Conservation (phyloP, 1,284 basidiomycete genomes). For the Meira miltonrushii region DNA sequence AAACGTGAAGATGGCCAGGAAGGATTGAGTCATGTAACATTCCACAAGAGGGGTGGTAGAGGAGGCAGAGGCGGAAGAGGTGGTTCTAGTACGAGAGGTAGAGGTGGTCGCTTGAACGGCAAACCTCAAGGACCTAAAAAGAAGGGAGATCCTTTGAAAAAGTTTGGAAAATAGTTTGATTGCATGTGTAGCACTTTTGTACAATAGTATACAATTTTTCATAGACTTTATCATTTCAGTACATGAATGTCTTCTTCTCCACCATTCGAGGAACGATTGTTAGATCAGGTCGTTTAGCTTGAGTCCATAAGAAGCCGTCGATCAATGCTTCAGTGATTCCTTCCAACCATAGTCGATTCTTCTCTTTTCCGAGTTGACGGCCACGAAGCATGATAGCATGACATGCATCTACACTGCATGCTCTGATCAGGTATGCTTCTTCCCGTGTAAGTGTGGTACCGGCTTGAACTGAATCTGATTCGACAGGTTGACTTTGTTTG, state of each 20-base stretch:
- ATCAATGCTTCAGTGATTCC: slow-evolving; percentile 29
- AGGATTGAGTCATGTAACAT: slow-evolving; percentile 17
- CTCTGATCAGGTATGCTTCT: slow-evolving; percentile 41
- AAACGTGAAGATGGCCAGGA: slow-evolving; percentile 10
- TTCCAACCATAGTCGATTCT: slow-evolving; percentile 16
- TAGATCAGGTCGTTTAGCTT: slow-evolving; percentile 40
- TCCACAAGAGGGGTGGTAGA: slow-evolving; percentile 12
- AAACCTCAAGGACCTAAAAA: slow-evolving; percentile 12
- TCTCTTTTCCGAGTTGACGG: slow-evolving; percentile 16
- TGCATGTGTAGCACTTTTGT: background rate
- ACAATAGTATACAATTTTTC: background rate
- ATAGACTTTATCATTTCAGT: slow-evolving; percentile 14
- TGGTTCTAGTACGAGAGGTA: slow-evolving; percentile 1
- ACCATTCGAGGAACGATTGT: slow-evolving; percentile 36
- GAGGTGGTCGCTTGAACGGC: slow-evolving; percentile 1
- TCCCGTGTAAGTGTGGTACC: slow-evolving; percentile 23
- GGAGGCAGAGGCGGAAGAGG: slow-evolving; percentile 15
- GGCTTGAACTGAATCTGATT: slow-evolving; percentile 1
- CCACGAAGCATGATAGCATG: slow-evolving; percentile 24
- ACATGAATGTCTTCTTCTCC: slow-evolving; percentile 29
- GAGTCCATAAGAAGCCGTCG: slow-evolving; percentile 46
- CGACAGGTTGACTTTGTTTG: background rate
- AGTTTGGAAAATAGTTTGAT: slow-evolving; percentile 23
- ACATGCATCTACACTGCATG: slow-evolving; percentile 34
- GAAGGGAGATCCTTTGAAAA: slow-evolving; percentile 34